Conservation (phyloP, 1,284 basidiomycete species). For the Ustilago trichophora region DNA sequence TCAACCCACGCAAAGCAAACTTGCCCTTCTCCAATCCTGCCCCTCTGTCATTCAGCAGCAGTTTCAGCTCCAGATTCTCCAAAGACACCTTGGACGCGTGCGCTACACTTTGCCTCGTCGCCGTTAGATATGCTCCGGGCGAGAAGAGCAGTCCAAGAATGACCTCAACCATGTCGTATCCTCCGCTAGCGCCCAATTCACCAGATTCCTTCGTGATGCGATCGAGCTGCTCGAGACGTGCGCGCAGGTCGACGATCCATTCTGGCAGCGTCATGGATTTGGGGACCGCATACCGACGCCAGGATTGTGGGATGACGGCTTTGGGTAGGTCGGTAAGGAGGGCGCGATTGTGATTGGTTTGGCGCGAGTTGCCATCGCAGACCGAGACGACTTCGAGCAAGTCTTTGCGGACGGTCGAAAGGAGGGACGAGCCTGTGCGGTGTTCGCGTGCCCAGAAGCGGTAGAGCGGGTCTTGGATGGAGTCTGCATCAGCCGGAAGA, state of each 20-base stretch:
- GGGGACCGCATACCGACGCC: conserved; percentile 54
- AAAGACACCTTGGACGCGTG: conserved; percentile 49
- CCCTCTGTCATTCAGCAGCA: conserved; percentile 34
- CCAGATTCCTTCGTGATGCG: conserved; percentile 22
- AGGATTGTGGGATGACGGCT: conserved; percentile 51
- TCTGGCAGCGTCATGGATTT: conserved; percentile 51
- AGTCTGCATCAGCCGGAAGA: conserved; percentile 31
- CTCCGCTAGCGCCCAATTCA: conserved; percentile 8
- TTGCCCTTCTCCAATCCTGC: conserved; percentile 67
- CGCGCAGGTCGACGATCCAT: conserved; percentile 59
- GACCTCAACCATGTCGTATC: conserved; percentile 54
- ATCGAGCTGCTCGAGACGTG: conserved; percentile 51
- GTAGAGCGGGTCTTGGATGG: conserved; percentile 57
- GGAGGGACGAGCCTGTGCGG: conserved; percentile 43
- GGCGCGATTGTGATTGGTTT: conserved; percentile 59
- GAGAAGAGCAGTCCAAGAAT: conserved; percentile 58
- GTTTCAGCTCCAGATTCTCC: conserved; percentile 55
- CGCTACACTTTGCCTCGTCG: conserved; percentile 62
- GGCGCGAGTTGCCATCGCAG: conserved; percentile 47
- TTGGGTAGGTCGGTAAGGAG: conserved; percentile 57
- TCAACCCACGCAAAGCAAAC: conserved; percentile 51
- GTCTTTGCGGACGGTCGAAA: conserved; percentile 49
- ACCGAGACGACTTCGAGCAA: conserved; percentile 53
- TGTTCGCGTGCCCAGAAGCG: conserved; percentile 66
- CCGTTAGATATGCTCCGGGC: conserved; percentile 63